Evolutionary conservation across 208 protist genomes (phyloP).

Genomic region (Leishmania arabica): DNA sequence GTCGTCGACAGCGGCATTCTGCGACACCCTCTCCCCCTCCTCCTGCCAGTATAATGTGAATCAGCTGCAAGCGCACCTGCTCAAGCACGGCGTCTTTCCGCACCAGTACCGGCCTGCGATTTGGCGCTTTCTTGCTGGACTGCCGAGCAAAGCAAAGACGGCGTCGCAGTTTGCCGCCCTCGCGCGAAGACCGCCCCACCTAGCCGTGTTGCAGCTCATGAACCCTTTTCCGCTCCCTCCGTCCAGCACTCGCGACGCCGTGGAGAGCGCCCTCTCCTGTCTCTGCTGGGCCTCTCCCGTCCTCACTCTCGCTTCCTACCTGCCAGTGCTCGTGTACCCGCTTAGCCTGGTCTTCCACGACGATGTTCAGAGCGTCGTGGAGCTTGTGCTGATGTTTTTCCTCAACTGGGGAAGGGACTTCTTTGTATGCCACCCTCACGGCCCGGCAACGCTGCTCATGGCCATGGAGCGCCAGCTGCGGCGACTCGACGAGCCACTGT

Average conservation of each 20-base stretch:
- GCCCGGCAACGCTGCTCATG: constrained; percentile 48
- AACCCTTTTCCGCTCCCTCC: constrained; percentile 58
- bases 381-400: constrained; percentile 72
- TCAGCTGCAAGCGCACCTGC: constrained; percentile 59
- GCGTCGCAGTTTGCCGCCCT: constrained; percentile 75
- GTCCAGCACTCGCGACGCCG: constrained; percentile 21
- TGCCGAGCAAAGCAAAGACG: constrained; percentile 52
- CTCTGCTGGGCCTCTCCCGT: constrained; percentile 71
- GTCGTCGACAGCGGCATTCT: constrained; percentile 24
- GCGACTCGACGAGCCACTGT: constrained; percentile 43
- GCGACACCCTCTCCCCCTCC: constrained; percentile 32
- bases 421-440: constrained; percentile 79
- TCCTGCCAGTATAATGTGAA: constrained; percentile 67
- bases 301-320: constrained; percentile 69
- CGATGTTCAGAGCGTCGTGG: constrained; percentile 73
- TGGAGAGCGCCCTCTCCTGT: constrained; percentile 71
- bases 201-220: constrained; percentile 55
- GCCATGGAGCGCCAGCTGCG: constrained; percentile 59
- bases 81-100: constrained; percentile 76
- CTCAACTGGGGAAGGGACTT: constrained; percentile 84
- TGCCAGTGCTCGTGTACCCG: constrained; percentile 82
- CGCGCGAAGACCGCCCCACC: constrained; percentile 51
- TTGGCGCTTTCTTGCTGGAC: constrained; percentile 82
- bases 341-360: constrained; percentile 58
- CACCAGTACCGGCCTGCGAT: constrained; percentile 57